These are phyloP conservation scores for Fabrea salina DNA, from an alignment of 169 alveolate species.

Conservation along the genomic window DNA sequence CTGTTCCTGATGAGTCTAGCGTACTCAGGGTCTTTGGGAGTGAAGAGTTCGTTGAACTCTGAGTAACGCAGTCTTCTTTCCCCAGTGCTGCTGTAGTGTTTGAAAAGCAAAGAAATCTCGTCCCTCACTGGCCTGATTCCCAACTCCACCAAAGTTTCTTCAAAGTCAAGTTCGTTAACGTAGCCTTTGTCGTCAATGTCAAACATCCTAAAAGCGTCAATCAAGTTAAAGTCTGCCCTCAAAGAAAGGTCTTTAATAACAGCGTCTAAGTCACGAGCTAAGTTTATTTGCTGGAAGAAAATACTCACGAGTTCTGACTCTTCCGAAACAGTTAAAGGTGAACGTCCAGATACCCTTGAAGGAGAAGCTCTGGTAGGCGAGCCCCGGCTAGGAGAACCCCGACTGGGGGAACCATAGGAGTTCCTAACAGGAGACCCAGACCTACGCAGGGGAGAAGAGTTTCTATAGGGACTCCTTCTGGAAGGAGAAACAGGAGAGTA, in stretches of 20 bases:
- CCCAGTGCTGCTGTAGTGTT: conserved; percentile 38
- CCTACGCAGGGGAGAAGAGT: conserved; percentile 15
- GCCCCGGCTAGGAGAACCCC: background rate
- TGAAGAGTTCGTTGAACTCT: conserved; percentile 13
- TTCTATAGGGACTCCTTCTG: background rate
- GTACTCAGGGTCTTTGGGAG: conserved; percentile 18
- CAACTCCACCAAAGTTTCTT: conserved; percentile 41
- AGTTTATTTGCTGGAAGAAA: background rate
- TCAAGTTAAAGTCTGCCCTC: conserved; percentile 54
- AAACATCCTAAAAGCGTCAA: conserved; percentile 60
- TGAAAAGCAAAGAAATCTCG: conserved; percentile 45
- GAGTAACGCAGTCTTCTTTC: conserved; percentile 16
- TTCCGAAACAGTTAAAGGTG: conserved; percentile 6
- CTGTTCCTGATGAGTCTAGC: conserved; percentile 13
- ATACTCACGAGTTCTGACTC: conserved; percentile 16
- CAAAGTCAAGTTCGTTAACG: conserved; percentile 42
- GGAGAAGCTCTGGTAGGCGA: conserved; percentile 15
- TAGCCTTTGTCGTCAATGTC: conserved; percentile 49
- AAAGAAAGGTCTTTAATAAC: conserved; percentile 36
- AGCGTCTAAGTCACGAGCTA: conserved; percentile 49
- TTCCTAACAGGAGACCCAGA: conserved; percentile 14
- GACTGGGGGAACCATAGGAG: background rate
- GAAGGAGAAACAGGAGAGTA: background rate
- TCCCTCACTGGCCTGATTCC: conserved; percentile 45
- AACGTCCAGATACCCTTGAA: background rate